Conservation (phyloP, 2,329 filamentous ascomycete genomes). For the Xylariales sp. region DNA sequence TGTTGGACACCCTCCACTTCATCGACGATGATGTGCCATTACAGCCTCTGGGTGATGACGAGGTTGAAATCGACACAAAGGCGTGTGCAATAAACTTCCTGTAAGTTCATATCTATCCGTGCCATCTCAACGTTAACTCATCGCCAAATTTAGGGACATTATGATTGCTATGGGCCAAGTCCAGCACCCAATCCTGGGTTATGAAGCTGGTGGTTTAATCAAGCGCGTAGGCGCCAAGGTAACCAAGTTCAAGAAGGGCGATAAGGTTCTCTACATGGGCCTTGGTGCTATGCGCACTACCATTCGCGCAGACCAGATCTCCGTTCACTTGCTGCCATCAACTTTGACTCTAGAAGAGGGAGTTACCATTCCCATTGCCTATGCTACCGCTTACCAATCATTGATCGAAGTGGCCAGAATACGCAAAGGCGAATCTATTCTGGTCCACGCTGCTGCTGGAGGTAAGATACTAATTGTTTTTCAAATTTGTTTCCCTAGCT, state of each 20-base stretch:
- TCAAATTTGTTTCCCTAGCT: too few relatives aligned
- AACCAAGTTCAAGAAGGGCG: conserved; percentile 24
- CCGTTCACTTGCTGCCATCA: conserved; percentile 24
- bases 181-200: conserved; percentile 23
- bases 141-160: too few relatives aligned
- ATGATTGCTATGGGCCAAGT: conserved; percentile 27
- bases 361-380: conserved; percentile 30
- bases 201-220: conserved; percentile 35
- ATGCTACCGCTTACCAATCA: conserved; percentile 37
- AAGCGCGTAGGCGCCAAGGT: conserved; percentile 25
- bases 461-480: too few relatives aligned
- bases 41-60: conserved; percentile 17
- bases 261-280: conserved; percentile 34
- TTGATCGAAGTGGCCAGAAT: conserved; percentile 26
- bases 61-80: conserved; percentile 34
- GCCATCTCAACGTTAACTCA: too few relatives aligned
- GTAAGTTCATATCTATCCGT: too few relatives aligned
- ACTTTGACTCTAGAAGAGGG: conserved; percentile 9
- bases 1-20: conserved; percentile 7
- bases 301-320: conserved; percentile 23
- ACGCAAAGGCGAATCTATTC: conserved; percentile 22
- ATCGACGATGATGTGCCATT: neutral
- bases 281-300: conserved; percentile 27
- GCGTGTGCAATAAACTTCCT: conserved; percentile 27
- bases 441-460: conserved; percentile 39